These are phyloP conservation scores for Vigna angularis DNA, from an alignment of 306 rosid species.

Conservation along the genomic window DNA sequence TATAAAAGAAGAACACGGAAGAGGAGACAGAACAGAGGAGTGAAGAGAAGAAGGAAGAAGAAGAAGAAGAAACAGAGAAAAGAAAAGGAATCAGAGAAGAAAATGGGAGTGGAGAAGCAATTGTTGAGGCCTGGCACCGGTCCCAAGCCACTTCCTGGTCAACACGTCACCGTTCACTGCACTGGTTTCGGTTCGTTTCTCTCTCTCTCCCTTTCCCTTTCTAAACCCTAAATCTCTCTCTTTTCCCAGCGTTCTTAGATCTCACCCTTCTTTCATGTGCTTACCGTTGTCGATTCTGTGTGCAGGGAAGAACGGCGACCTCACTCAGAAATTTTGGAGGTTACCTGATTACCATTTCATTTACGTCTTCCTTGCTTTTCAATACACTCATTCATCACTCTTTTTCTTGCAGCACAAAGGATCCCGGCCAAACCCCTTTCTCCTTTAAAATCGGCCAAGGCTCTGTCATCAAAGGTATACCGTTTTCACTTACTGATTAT, in stretches of 20 bases:
- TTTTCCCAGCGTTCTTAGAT: background rate
- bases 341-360: background rate
- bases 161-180: constrained; percentile 92
- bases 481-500: background rate
- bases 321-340: constrained; percentile 97
- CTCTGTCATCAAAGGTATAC: constrained; percentile 76
- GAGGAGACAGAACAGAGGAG: background rate
- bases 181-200: constrained; percentile 78
- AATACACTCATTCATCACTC: background rate
- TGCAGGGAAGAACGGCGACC: constrained; percentile 81
- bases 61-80: background rate
- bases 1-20: background rate
- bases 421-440: constrained; percentile 85
- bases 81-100: background rate
- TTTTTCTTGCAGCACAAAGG: constrained; percentile 72
- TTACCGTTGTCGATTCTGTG: background rate
- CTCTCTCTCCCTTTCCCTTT: background rate
- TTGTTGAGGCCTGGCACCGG: constrained; percentile 77
- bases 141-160: constrained; percentile 78
- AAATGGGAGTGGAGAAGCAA: constrained; percentile 93
- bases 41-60: background rate
- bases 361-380: background rate
- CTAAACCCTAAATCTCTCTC: constrained; percentile 17
- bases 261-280: background rate
- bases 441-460: constrained; percentile 88